Base-by-base conservation (phyloP, 2,329 filamentous ascomycete species). In the Calonectria crousiana region DNA sequence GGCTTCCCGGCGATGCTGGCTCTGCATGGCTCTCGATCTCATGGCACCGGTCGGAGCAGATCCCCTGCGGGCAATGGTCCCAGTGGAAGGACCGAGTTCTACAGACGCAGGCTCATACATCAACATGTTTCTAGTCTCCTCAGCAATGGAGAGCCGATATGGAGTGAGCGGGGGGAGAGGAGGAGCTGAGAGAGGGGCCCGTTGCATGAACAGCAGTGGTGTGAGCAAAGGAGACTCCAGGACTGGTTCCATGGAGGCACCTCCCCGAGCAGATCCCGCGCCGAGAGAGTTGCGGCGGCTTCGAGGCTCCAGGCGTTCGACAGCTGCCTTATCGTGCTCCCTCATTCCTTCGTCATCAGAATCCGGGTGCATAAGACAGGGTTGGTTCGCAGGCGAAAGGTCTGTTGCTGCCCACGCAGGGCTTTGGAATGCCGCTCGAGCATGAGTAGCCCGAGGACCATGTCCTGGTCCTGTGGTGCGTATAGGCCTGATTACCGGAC, bases 401-500 rank as follows among this genome's bases (percentile, higher is more conserved):
- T 79, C 74, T 11, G 79, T 77, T 23, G 76, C 58, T 14, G 67
- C 72, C 79, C 76, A 79, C 44, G 66, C 72, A 51, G 79, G 77
- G 26, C 76, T 80, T 69, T 79, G 79, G 65, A 77, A 76, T 11
- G 73, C 41, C 52, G 74, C 69, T 11, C 74, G 71, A 26, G 74
- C 66, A 67, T 72, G 69, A 11, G 73, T 53, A 20, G 74, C 69
- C 32, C 69, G 74, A n/a, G 65, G 30, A 36, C 53, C 69, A n/a
- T 78, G 71, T 10, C 69, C 74, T 16, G 76, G 72, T 4, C 73
- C 73, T 1, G 74, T 74, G 32, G 79, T 82, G 32, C 67, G 74
- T 28, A 81, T 81, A 4, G 80, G 78, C 6, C 76, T 72, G 67
- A 81, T 79, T 16, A 71, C 41, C 4, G 78, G 80, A 52, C 77